Percentiles rank a stretch among this genome's conserved stretches.
phyloP scores from a whole-genome alignment of 2,329 filamentous ascomycete species.

The Domatiomyces globalis region DNA sequence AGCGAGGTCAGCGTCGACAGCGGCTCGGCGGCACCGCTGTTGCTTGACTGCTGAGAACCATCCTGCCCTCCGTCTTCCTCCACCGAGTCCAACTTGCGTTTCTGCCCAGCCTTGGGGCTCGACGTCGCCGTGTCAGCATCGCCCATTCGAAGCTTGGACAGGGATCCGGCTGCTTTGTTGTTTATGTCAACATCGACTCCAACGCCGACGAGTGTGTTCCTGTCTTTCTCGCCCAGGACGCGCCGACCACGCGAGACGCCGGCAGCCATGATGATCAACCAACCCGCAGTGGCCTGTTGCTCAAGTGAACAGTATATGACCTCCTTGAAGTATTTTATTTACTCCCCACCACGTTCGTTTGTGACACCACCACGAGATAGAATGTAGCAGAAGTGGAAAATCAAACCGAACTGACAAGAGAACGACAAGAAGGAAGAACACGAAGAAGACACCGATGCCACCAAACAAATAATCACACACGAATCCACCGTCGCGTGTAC shows the following conservation, averaged over 20 bases:
- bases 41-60: constrained; percentile 3
- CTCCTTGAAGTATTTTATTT: too few species aligned
- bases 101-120: constrained; percentile 14
- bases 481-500: background rate
- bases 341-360: too few species aligned
- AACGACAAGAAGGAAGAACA: background rate
- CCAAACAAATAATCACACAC: background rate
- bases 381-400: too few species aligned
- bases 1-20: constrained; percentile 11
- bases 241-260: constrained; percentile 11
- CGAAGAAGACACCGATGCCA: background rate
- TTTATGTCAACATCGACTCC: constrained; percentile 4
- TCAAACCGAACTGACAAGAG: background rate
- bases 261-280: constrained; percentile 1
- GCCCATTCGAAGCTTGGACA: constrained; percentile 1
- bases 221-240: constrained; percentile 17
- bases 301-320: background rate
- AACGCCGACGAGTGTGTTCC: constrained; percentile 11
- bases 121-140: constrained; percentile 1
- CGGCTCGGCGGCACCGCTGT: background rate
- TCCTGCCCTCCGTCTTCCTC: constrained; percentile 5
- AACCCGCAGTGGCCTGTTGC: too few species aligned
- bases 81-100: constrained; percentile 13
- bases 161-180: constrained; percentile 1
- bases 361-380: too few species aligned